Evolutionary conservation across 164 flowering plant species (phyloP), one percentile per base, ranked within the genome.

Genomic region (Platanus orientalis): DNA sequence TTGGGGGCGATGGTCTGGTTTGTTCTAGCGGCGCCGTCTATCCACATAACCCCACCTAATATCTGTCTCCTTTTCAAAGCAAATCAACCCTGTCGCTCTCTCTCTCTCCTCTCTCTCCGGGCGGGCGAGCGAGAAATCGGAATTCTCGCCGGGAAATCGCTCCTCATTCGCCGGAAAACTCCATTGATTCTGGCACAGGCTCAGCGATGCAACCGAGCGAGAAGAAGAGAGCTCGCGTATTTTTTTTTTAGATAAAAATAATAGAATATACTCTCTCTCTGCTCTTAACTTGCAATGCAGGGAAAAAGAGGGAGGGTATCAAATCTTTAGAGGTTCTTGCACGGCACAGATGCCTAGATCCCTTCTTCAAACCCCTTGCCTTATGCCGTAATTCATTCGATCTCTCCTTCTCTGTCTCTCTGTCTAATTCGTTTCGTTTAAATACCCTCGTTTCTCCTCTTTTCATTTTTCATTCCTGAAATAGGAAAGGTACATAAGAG

Each of bases 301-400:
- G 90, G 75, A 76, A 79, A 76, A 61, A 52, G 73, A 65, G 67
- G 69, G 62, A 54, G 61, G 57, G 68, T 50, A 73, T 72, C 70
- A 62, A 76, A 76, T 67, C 70, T 75, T 83, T 76, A 85, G 85
- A 80, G 79, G 83, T 78, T 75, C 65, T 76, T 81, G 66, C 90
- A 87, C 90, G 96, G 87, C 94, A 83, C 87, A 78, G 79, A 79
- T 79, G 68, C 87, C 79, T 36, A 80, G 90, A 81, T 85, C 81
- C 75, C 80, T 77, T 71, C 75, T 62, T 56, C 63, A 45, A 44
- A 58, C 44, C 28, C 75, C 89, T 78, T 90, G 75, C 81, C 90
- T 83, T 82, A 62, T 74, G 82, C 85, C 85, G 83, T 84, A 87
- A 86, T 80, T 79, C 66, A 88, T 88, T 88, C 84, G 56, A 25